phyloP scores from a whole-genome alignment of 139 green algal species.

The Chlorella sorokiniana region DNA sequence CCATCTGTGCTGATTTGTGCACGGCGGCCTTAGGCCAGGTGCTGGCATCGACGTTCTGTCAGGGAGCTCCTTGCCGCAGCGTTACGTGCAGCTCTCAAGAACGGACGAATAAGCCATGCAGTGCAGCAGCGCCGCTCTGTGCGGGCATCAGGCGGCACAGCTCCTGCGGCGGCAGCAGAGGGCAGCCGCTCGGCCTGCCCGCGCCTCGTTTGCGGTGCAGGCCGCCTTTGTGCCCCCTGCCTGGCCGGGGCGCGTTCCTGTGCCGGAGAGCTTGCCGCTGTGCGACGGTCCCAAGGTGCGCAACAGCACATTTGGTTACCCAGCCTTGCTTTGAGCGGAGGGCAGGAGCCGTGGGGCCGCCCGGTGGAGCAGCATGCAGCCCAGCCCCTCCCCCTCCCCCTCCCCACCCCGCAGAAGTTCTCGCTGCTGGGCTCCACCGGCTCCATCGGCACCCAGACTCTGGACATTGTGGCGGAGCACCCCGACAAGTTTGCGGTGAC shows the following conservation, averaged over 20 bases:
- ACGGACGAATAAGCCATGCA: background rate
- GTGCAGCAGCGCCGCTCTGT: constrained; percentile 15
- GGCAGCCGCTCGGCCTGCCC: background rate
- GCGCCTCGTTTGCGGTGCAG: constrained; percentile 13
- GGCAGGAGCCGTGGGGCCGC: background rate
- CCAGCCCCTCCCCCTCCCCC: background rate
- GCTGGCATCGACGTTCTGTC: background rate
- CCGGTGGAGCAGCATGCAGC: background rate
- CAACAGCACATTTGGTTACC: background rate
- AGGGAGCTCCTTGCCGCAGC: background rate
- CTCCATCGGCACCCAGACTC: constrained; percentile 98
- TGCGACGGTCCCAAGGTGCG: constrained; percentile 47
- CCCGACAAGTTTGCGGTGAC: constrained; percentile 91
- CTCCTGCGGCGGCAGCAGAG: background rate
- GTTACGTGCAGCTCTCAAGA: background rate
- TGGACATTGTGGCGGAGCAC: constrained; percentile 97
- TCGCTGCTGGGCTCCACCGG: constrained; percentile 93
- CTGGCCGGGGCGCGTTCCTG: constrained; percentile 60
- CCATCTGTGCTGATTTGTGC: too few species aligned
- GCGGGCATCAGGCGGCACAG: background rate
- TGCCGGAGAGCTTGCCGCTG: constrained; percentile 44
- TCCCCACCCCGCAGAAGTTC: constrained; percentile 80
- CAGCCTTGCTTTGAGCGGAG: background rate
- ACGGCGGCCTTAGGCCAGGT: too few species aligned
- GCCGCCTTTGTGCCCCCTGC: constrained; percentile 47